Conservation (phyloP, 306 rosid genomes). For the Senna tora region DNA sequence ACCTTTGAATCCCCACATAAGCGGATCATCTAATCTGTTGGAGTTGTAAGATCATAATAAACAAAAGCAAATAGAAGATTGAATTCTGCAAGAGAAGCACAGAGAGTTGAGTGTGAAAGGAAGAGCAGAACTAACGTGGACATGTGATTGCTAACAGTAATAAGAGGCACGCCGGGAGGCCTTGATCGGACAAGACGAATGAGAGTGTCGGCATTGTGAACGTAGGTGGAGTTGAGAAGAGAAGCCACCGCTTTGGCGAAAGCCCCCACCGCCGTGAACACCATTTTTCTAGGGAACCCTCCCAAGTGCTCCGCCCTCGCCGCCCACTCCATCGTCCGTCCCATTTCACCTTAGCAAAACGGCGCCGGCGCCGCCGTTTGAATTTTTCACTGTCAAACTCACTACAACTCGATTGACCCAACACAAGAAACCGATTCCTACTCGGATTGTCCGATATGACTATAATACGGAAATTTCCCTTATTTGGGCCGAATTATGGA, state of each 20-base stretch:
- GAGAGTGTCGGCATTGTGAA: slow-evolving; percentile 79
- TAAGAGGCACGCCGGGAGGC: slow-evolving; percentile 77
- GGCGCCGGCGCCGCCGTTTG: slow-evolving; percentile 2
- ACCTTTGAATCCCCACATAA: slow-evolving; percentile 86
- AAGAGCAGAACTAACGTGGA: slow-evolving; percentile 57
- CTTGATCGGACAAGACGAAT: slow-evolving; percentile 68
- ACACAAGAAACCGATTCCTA: neutral
- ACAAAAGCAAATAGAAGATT: neutral
- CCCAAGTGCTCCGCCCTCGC: slow-evolving; percentile 53
- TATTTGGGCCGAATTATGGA: neutral
- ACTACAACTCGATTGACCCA: neutral
- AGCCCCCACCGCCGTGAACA: slow-evolving; percentile 62
- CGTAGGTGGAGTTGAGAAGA: slow-evolving; percentile 64
- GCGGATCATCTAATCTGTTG: slow-evolving; percentile 77
- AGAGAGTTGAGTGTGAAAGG: neutral
- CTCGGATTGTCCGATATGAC: neutral
- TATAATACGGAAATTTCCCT: neutral
- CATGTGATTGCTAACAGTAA: slow-evolving; percentile 95
- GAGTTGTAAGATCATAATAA: neutral
- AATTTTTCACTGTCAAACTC: neutral
- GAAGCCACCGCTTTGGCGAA: slow-evolving; percentile 67
- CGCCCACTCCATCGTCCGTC: slow-evolving; percentile 79
- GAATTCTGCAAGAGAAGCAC: neutral
- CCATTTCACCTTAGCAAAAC: slow-evolving; percentile 39
- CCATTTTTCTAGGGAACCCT: slow-evolving; percentile 69